phyloP scores from a whole-genome alignment of 2,329 filamentous ascomycete species.

The Alternaria burnsii region DNA sequence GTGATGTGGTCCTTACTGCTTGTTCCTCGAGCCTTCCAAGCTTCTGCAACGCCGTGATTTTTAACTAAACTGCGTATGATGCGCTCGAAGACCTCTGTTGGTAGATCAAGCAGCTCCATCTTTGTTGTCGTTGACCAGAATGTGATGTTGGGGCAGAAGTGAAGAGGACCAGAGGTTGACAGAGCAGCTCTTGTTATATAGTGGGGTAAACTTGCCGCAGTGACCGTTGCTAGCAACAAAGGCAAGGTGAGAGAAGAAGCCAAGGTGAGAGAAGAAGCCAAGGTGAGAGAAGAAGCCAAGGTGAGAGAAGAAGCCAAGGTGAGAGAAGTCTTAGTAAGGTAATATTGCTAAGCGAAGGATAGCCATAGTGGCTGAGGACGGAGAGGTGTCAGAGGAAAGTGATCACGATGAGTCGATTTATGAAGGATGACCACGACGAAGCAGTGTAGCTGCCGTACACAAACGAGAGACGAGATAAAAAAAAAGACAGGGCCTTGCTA shows the following conservation, averaged over 20 bases:
- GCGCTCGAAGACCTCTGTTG: not conserved
- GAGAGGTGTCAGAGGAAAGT: not conserved
- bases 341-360: not conserved
- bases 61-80: not conserved
- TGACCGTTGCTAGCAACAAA: not conserved
- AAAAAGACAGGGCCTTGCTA: no score
- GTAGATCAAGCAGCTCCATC: not conserved
- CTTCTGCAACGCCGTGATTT: not conserved
- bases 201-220: not conserved
- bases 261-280: not conserved
- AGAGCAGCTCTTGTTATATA: not conserved
- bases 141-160: not conserved
- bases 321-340: not conserved
- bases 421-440: no score
- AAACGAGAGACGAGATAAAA: no score
- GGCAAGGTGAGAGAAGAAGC: not conserved
- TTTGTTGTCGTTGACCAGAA: not conserved
- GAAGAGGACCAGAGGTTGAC: not conserved
- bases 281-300: no score
- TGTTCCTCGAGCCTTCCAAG: not conserved
- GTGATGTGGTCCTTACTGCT: not conserved
- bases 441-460: no score
- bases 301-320: no score
- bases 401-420: no score
- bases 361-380: not conserved